Evolutionary conservation across 768 basidiomycete species (phyloP).

Genomic region (Hericium alpestre): DNA sequence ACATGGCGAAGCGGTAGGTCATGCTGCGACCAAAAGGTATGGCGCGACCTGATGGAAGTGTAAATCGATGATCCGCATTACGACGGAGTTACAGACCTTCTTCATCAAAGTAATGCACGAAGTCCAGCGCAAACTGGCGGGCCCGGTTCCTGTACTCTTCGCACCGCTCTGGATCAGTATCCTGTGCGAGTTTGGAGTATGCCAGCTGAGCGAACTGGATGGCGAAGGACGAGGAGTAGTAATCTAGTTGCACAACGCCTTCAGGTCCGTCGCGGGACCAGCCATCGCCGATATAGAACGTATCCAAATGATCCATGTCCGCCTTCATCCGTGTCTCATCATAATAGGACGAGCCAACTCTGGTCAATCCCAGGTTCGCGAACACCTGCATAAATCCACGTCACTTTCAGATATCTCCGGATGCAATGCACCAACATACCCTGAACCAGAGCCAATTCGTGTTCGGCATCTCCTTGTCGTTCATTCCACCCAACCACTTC

Average conservation of each 20-base stretch:
- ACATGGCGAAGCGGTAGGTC: slow-evolving; percentile 76
- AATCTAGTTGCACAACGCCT: slow-evolving; percentile 69
- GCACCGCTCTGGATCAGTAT: slow-evolving; percentile 52
- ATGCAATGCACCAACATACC: slow-evolving; percentile 24
- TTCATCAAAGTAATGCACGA: slow-evolving; percentile 66
- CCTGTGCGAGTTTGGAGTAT: slow-evolving; percentile 55
- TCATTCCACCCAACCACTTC: slow-evolving; percentile 64
- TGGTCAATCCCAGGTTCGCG: slow-evolving; percentile 60
- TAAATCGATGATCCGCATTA: neutral
- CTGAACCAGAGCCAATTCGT: slow-evolving; percentile 82
- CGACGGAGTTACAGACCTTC: slow-evolving; percentile 35
- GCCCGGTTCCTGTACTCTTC: slow-evolving; percentile 58
- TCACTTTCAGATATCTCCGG: no score
- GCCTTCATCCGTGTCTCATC: slow-evolving; percentile 56
- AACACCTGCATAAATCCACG: slow-evolving; percentile 38
- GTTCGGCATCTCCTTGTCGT: slow-evolving; percentile 75
- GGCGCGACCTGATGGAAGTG: slow-evolving; percentile 40
- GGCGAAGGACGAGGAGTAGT: slow-evolving; percentile 71
- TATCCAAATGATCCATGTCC: slow-evolving; percentile 67
- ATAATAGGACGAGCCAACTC: slow-evolving; percentile 47
- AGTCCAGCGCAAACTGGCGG: slow-evolving; percentile 52
- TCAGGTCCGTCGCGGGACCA: slow-evolving; percentile 75
- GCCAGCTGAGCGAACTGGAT: slow-evolving; percentile 67
- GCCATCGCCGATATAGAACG: slow-evolving; percentile 66
- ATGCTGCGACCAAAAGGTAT: slow-evolving; percentile 70